A percentile compares a stretch with the other conserved stretches of the same genome.
phyloP scores from a whole-genome alignment of 1,139 yeast genomes.

The Pichia sp. region DNA sequence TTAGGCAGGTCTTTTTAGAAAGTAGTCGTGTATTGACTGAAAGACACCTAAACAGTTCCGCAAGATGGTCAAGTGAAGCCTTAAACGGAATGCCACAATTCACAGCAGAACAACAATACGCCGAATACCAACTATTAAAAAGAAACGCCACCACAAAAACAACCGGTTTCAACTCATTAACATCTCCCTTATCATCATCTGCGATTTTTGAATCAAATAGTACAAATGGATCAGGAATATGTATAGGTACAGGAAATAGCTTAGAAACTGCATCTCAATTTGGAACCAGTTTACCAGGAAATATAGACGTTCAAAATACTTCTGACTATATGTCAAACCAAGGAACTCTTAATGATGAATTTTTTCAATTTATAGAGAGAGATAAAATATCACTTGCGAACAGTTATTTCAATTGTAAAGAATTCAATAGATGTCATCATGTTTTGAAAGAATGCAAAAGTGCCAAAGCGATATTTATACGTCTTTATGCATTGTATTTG shows the following conservation, averaged over 20 bases:
- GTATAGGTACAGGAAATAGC: neutral
- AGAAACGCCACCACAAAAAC: neutral
- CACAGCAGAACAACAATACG: conserved; percentile 13
- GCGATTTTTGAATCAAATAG: conserved; percentile 5
- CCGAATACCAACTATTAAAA: conserved; percentile 10
- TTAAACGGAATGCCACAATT: conserved; percentile 14
- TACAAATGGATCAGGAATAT: conserved; percentile 1
- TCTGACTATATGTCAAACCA: neutral
- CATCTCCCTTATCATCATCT: conserved; percentile 11
- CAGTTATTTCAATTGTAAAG: conserved; percentile 74
- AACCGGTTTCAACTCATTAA: neutral
- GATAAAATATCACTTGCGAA: conserved; percentile 52
- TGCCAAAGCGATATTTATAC: conserved; percentile 55
- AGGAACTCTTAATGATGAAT: conserved; percentile 5
- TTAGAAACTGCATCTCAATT: neutral
- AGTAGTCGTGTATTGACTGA: conserved; percentile 9
- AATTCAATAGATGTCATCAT: conserved; percentile 72
- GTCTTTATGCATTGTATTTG: conserved; percentile 62
- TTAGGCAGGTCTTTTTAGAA: conserved; percentile 11
- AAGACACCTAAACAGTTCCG: conserved; percentile 11
- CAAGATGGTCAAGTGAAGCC: conserved; percentile 19
- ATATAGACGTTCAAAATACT: neutral
- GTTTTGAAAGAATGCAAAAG: conserved; percentile 47
- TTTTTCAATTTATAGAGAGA: conserved; percentile 9
- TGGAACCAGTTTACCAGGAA: neutral